Evolutionary conservation across 23 red algal species (phyloP).

Genomic region (Gracilaria gracilis): DNA sequence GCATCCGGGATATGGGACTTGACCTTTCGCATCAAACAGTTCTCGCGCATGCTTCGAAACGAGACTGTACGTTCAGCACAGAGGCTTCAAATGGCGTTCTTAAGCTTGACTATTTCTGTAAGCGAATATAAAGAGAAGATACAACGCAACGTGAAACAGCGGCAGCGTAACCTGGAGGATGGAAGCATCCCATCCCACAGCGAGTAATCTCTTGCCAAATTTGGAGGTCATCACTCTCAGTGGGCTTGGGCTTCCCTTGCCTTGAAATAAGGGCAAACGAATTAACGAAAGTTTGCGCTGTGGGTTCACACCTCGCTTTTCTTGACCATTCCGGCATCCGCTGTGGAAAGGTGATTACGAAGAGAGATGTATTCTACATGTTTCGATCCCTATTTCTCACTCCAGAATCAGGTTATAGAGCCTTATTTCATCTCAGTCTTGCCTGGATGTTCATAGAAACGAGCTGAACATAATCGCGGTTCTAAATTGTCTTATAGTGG

Average conservation of each 20-base stretch:
- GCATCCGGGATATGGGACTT: neutral
- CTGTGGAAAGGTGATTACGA: conserved; percentile 36
- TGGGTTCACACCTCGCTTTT: conserved; percentile 38
- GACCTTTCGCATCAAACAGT: neutral
- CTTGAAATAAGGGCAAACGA: neutral
- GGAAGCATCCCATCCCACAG: neutral
- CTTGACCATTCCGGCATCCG: conserved; percentile 16
- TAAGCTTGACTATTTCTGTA: neutral
- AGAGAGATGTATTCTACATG: conserved; percentile 75
- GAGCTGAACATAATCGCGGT: conserved; percentile 72
- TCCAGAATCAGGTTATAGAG: conserved; percentile 35
- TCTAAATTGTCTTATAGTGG: conserved; percentile 63
- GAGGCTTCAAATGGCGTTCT: neutral
- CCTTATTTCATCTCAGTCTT: conserved; percentile 24
- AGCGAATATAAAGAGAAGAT: neutral
- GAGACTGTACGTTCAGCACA: conserved; percentile 7
- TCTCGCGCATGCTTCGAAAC: conserved; percentile 17
- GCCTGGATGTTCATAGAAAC: conserved; percentile 35
- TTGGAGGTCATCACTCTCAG: neutral
- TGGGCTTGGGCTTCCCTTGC: neutral
- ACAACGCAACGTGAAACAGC: neutral
- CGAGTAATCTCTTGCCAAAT: neutral
- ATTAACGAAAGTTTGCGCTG: neutral
- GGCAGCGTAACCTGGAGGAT: neutral
- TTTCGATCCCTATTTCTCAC: conserved; percentile 43